Evolutionary conservation across 805 yeast species (phyloP).

Genomic region (Wickerhamiella slavikovae): DNA sequence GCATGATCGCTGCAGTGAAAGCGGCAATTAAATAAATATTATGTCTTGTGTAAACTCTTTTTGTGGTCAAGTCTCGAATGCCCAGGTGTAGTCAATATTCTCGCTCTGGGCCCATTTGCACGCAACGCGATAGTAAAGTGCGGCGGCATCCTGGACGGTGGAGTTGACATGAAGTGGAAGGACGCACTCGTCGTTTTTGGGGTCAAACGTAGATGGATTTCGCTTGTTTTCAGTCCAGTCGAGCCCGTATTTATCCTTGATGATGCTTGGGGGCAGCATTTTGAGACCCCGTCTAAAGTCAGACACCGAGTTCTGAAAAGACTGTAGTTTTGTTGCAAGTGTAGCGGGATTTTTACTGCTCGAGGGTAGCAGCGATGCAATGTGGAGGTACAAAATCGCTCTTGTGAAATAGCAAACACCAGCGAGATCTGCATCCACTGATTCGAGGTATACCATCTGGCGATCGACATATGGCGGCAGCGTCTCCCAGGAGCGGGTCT

Average conservation of each 20-base stretch:
- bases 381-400: slow-evolving; percentile 15
- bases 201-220: slow-evolving; percentile 13
- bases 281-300: slow-evolving; percentile 15
- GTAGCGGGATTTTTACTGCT: slow-evolving; percentile 3
- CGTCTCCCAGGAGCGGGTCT: slow-evolving; percentile 19
- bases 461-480: slow-evolving; percentile 17
- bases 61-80: slow-evolving; percentile 1
- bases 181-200: slow-evolving; percentile 16
- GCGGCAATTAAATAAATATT: slow-evolving; percentile 25
- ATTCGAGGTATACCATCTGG: slow-evolving; percentile 12
- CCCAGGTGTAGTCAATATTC: slow-evolving; percentile 15
- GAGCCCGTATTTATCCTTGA: slow-evolving; percentile 10
- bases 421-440: slow-evolving; percentile 11
- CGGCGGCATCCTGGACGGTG: slow-evolving; percentile 21
- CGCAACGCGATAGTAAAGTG: slow-evolving; percentile 18
- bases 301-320: slow-evolving; percentile 5
- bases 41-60: background rate
- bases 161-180: slow-evolving; percentile 21
- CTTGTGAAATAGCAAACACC: slow-evolving; percentile 16
- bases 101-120: slow-evolving; percentile 19
- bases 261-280: slow-evolving; percentile 9
- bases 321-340: background rate
- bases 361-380: slow-evolving; percentile 5
- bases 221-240: slow-evolving; percentile 10
- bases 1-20: slow-evolving; percentile 73